Percentiles rank a stretch among this genome's conserved stretches.
phyloP scores from a whole-genome alignment of 2,329 filamentous ascomycete genomes.

The Hymenoscyphus fructigenus region DNA sequence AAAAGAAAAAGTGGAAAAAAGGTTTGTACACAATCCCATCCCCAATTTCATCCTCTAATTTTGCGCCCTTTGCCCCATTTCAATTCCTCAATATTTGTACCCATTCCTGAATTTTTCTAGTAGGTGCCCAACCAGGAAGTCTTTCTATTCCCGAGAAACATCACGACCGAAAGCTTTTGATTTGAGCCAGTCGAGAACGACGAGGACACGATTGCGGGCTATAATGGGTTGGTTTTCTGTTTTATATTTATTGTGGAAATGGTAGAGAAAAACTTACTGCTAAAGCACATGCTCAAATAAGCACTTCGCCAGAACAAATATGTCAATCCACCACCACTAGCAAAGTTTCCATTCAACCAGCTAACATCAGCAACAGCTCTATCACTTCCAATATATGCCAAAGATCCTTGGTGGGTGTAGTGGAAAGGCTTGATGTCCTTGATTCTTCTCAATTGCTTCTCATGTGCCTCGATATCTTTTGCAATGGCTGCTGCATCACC shows the following conservation, averaged over 20 bases:
- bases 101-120: not conserved
- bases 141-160: conserved; percentile 73
- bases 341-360: conserved; percentile 96
- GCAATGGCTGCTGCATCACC: conserved; percentile 66
- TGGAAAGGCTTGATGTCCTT: conserved; percentile 97
- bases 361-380: conserved; percentile 96
- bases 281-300: conserved; percentile 99
- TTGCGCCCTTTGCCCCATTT: not conserved
- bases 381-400: conserved; percentile 98
- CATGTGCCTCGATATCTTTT: conserved; percentile 76
- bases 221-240: conserved; percentile 27
- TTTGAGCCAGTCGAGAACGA: conserved; percentile 94
- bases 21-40: not conserved
- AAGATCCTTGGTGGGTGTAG: conserved; percentile 94
- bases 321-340: conserved; percentile 87
- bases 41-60: not conserved
- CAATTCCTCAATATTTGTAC: conserved; percentile 1
- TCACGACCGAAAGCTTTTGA: conserved; percentile 95
- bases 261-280: conserved; percentile 66
- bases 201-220: conserved; percentile 93
- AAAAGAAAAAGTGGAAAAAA: not conserved
- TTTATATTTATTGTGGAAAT: not conserved
- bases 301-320: conserved; percentile 98
- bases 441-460: conserved; percentile 82
- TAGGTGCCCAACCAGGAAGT: not conserved